Evolutionary conservation across 78 protist species (phyloP).

Genomic region (Speleostelium caveatum): DNA sequence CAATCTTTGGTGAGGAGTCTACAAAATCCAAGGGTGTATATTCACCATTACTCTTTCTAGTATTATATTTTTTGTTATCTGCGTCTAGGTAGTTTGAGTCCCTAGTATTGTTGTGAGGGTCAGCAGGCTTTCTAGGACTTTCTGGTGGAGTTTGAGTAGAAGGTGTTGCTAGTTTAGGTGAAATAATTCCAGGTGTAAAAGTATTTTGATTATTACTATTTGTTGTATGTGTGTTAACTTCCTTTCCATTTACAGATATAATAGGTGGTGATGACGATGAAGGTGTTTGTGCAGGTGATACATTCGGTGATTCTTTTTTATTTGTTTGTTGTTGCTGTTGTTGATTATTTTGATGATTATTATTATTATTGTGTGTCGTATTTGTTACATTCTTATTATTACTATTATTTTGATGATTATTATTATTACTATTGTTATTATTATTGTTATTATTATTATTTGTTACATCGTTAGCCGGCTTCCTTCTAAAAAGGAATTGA

Average conservation of each 20-base stretch:
- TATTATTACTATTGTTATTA: background rate
- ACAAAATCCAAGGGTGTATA: constrained; percentile 61
- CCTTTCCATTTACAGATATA: background rate
- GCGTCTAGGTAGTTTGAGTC: background rate
- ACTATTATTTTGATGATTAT: background rate
- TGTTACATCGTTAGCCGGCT: background rate
- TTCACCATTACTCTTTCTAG: constrained; percentile 27
- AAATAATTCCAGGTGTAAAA: constrained; percentile 34
- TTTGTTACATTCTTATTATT: background rate
- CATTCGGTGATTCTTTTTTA: background rate
- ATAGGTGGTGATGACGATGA: constrained; percentile 32
- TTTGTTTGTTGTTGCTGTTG: constrained; percentile 11
- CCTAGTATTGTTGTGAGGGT: background rate
- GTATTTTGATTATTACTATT: background rate
- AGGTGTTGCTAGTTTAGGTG: constrained; percentile 26
- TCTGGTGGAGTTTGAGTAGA: constrained; percentile 39
- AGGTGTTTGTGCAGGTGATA: background rate
- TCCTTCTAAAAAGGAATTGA: constrained; percentile 15
- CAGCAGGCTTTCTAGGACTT: background rate
- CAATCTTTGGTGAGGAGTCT: constrained; percentile 64
- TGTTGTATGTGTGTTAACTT: background rate
- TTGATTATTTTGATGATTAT: background rate
- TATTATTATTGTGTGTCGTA: background rate
- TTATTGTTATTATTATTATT: background rate
- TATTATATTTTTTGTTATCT: background rate